A percentile compares a stretch with the other conserved stretches of the same genome.
Conservation (phyloP, 1,139 yeast species). For the Debaryomyces fabryi region DNA sequence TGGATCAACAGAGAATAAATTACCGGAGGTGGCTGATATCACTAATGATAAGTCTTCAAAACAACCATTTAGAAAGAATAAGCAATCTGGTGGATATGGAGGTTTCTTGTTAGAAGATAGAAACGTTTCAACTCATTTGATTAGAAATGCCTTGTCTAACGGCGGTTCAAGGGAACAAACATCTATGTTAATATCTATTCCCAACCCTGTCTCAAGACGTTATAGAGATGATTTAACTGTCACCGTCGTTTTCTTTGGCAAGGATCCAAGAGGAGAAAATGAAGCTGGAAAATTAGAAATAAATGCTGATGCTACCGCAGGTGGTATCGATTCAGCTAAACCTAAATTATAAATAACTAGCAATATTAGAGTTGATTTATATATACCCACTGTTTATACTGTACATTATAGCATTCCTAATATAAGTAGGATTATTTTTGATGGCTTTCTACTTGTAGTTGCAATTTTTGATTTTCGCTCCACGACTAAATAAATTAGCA, state of each 20-base stretch:
- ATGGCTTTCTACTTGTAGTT: background rate
- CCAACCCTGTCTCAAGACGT: conserved; percentile 89
- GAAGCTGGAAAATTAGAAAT: conserved; percentile 55
- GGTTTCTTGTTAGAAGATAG: conserved; percentile 69
- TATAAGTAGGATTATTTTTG: background rate
- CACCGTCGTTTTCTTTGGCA: conserved; percentile 90
- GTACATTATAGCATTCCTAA: conserved; percentile 7
- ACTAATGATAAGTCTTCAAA: conserved; percentile 56
- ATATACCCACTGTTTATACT: conserved; percentile 5
- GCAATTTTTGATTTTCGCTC: background rate
- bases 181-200: conserved; percentile 85
- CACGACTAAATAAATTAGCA: background rate
- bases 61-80: conserved; percentile 47
- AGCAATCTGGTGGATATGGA: conserved; percentile 37
- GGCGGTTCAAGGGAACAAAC: conserved; percentile 90
- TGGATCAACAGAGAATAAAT: conserved; percentile 51
- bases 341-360: conserved; percentile 44
- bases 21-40: conserved; percentile 66
- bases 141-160: conserved; percentile 87
- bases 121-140: conserved; percentile 89
- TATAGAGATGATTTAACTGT: conserved; percentile 96
- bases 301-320: conserved; percentile 60
- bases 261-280: conserved; percentile 43
- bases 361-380: conserved; percentile 6
- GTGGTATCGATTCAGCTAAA: conserved; percentile 50